These are phyloP conservation scores for Neonectria hederae DNA, from an alignment of 2,329 filamentous ascomycete genomes.

Conservation along the genomic window DNA sequence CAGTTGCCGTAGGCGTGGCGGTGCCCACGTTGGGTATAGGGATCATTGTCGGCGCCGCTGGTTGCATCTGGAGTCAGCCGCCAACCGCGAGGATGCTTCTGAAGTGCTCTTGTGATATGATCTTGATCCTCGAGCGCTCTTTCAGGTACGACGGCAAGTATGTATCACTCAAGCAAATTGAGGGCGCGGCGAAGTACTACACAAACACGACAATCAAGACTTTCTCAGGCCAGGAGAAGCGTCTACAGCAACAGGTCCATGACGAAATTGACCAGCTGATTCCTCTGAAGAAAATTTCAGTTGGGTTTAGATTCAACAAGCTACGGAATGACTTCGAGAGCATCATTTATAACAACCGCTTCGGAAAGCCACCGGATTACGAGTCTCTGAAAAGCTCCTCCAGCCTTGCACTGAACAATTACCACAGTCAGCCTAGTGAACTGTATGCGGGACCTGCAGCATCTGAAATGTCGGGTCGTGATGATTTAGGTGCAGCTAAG, in stretches of 20 bases:
- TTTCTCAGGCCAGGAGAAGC: conserved; percentile 36
- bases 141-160: conserved; percentile 40
- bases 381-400: conserved; percentile 30
- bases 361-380: conserved; percentile 23
- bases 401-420: conserved; percentile 10
- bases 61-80: conserved; percentile 31
- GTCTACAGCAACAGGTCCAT: conserved; percentile 34
- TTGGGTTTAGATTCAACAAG: conserved; percentile 40
- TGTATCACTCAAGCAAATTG: conserved; percentile 40
- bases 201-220: conserved; percentile 30
- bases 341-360: conserved; percentile 37
- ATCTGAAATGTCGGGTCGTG: conserved; percentile 20
- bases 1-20: conserved; percentile 29
- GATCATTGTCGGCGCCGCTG: conserved; percentile 27
- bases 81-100: conserved; percentile 38
- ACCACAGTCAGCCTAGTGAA: conserved; percentile 5
- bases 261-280: conserved; percentile 39
- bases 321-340: conserved; percentile 29
- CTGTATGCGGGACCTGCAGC: conserved; percentile 3
- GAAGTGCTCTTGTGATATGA: conserved; percentile 42
- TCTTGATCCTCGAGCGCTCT: conserved; percentile 36
- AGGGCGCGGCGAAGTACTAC: conserved; percentile 39
- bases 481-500: not conserved
- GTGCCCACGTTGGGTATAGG: conserved; percentile 37
- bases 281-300: conserved; percentile 33